phyloP scores from a whole-genome alignment of 257 asterid species.

The Solanum dulcamara region DNA sequence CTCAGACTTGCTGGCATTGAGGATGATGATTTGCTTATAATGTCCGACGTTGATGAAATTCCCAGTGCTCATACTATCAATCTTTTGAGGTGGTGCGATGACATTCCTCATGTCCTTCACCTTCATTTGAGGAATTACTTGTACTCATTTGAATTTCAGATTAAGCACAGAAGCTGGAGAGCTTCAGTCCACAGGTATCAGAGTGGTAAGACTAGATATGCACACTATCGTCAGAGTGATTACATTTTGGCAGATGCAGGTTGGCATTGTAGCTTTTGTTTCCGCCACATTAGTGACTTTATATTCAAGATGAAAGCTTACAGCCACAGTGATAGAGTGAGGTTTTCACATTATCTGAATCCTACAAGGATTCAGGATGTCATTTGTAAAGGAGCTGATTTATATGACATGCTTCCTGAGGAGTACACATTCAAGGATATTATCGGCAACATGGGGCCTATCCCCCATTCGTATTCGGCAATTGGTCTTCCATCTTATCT shows the following conservation, averaged over 20 bases:
- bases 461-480: constrained; percentile 84
- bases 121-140: constrained; percentile 68
- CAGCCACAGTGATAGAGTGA: constrained; percentile 73
- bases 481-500: constrained; percentile 67
- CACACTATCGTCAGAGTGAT: constrained; percentile 67
- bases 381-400: constrained; percentile 73
- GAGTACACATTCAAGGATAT: constrained; percentile 81
- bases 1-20: constrained; percentile 69
- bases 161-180: constrained; percentile 75
- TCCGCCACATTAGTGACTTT: constrained; percentile 55
- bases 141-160: constrained; percentile 70
- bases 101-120: constrained; percentile 58
- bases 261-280: constrained; percentile 97
- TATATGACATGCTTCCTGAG: constrained; percentile 85
- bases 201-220: constrained; percentile 66
- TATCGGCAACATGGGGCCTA: constrained; percentile 73
- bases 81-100: constrained; percentile 81
- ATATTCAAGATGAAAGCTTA: constrained; percentile 91
- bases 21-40: constrained; percentile 72
- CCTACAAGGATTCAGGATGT: constrained; percentile 69
- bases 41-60: constrained; percentile 93
- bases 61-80: constrained; percentile 66
- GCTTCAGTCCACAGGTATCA: constrained; percentile 67
- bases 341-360: constrained; percentile 67
- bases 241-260: constrained; percentile 70